phyloP scores from a whole-genome alignment of 345 rosid genomes.

The Odontarrhena argentea region DNA sequence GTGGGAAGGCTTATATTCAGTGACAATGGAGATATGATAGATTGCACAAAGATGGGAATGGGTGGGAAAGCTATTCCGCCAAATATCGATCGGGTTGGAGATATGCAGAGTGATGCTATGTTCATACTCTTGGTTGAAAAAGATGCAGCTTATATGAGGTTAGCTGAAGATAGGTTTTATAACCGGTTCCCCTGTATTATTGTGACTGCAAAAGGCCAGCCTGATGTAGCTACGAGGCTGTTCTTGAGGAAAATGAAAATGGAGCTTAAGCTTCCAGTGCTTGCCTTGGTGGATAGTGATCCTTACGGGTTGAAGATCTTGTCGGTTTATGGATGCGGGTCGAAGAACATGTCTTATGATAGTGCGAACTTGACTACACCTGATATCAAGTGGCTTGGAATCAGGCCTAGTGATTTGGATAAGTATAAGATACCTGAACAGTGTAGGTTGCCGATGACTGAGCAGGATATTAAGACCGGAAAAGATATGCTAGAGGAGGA shows the following conservation, averaged over 20 bases:
- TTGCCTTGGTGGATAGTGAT: conserved; percentile 95
- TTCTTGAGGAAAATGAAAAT: conserved; percentile 91
- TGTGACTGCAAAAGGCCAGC: conserved; percentile 95
- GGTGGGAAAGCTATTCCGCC: conserved; percentile 99
- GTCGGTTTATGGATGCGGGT: conserved; percentile 95
- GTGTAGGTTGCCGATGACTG: conserved; percentile 94
- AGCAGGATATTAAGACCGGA: conserved; percentile 98
- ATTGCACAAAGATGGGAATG: conserved; percentile 97
- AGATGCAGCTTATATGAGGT: conserved; percentile 90
- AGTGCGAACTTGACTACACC: conserved; percentile 95
- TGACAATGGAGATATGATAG: conserved; percentile 98
- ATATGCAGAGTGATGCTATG: conserved; percentile 89
- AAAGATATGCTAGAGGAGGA: conserved; percentile 94
- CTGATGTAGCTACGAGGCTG: conserved; percentile 93
- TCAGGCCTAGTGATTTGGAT: conserved; percentile 91
- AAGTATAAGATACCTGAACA: conserved; percentile 91
- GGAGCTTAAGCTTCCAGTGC: conserved; percentile 90
- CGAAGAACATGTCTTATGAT: conserved; percentile 98
- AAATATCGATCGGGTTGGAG: conserved; percentile 89
- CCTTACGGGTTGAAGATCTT: conserved; percentile 92
- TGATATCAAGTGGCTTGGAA: conserved; percentile 94
- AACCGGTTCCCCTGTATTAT: conserved; percentile 95
- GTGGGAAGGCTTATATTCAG: conserved; percentile 91
- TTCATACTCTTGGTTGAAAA: conserved; percentile 88
- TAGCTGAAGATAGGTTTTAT: conserved; percentile 94